Percentiles rank a stretch among this genome's conserved stretches.
Conservation (phyloP, 306 rosid genomes). For the Sophora flavescens region DNA sequence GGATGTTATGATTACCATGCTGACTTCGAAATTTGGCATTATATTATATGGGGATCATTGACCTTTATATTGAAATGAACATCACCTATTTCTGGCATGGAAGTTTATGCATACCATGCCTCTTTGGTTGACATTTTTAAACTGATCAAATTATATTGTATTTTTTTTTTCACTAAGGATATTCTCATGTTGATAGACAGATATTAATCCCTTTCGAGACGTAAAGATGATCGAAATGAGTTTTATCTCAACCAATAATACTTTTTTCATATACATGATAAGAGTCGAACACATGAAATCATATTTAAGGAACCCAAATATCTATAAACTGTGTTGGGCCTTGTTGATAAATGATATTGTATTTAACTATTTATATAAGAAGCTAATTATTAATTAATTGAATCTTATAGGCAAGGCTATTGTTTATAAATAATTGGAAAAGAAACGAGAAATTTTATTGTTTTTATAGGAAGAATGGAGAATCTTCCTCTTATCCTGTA, state of each 20-base stretch:
- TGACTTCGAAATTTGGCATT: conserved; percentile 25
- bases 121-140: conserved; percentile 41
- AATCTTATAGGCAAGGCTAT: conserved; percentile 12
- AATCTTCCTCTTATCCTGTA: neutral
- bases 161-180: too few relatives aligned
- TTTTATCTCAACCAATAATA: too few relatives aligned
- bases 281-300: too few relatives aligned
- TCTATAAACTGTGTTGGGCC: too few relatives aligned
- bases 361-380: too few relatives aligned
- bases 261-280: too few relatives aligned
- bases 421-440: neutral
- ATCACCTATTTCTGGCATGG: conserved; percentile 44
- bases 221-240: too few relatives aligned
- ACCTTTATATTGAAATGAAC: conserved; percentile 44
- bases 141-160: conserved; percentile 22
- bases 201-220: too few relatives aligned
- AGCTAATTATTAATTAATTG: neutral
- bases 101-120: conserved; percentile 45
- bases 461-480: neutral
- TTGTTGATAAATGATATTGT: too few relatives aligned
- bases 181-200: too few relatives aligned
- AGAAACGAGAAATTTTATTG: neutral
- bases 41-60: conserved; percentile 35
- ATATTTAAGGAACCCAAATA: too few relatives aligned
- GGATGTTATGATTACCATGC: conserved; percentile 35